phyloP scores from a whole-genome alignment of 805 yeast genomes.

The Sugiyamaella mastotermitis region DNA sequence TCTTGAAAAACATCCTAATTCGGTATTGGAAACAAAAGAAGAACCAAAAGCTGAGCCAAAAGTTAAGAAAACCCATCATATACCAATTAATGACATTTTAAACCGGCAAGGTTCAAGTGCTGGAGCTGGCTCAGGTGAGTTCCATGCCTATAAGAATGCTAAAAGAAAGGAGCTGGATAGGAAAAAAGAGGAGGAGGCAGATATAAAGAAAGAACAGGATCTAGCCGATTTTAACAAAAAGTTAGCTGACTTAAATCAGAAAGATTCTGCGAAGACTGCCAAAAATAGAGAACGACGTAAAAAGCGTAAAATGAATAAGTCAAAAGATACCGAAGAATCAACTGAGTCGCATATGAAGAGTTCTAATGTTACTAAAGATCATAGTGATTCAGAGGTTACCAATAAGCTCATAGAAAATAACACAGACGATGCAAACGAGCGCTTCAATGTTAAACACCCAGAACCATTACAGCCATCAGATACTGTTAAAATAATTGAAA shows the following conservation, averaged over 20 bases:
- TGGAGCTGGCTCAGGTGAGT: slow-evolving; percentile 36
- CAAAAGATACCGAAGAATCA: neutral
- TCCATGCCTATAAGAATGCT: slow-evolving; percentile 31
- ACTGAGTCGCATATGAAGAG: neutral
- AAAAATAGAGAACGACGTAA: slow-evolving; percentile 19
- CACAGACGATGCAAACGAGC: no score
- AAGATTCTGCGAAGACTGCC: slow-evolving; percentile 26
- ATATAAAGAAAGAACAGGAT: slow-evolving; percentile 19
- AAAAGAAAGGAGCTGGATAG: slow-evolving; percentile 28
- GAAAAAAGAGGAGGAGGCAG: slow-evolving; percentile 20
- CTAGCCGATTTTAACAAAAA: slow-evolving; percentile 22
- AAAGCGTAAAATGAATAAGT: slow-evolving; percentile 9
- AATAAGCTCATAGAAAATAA: no score
- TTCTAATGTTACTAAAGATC: neutral
- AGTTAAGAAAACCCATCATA: no score
- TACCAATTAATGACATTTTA: slow-evolving; percentile 18
- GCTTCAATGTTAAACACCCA: no score
- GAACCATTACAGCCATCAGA: neutral
- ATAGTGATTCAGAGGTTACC: neutral
- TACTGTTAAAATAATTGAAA: neutral
- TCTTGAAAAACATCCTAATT: no score
- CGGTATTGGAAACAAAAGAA: no score
- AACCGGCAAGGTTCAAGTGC: slow-evolving; percentile 30
- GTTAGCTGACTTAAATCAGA: slow-evolving; percentile 9
- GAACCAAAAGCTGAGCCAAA: no score